Conservation (phyloP, 2,329 filamentous ascomycete genomes). For the Atkinsonella texensis region DNA sequence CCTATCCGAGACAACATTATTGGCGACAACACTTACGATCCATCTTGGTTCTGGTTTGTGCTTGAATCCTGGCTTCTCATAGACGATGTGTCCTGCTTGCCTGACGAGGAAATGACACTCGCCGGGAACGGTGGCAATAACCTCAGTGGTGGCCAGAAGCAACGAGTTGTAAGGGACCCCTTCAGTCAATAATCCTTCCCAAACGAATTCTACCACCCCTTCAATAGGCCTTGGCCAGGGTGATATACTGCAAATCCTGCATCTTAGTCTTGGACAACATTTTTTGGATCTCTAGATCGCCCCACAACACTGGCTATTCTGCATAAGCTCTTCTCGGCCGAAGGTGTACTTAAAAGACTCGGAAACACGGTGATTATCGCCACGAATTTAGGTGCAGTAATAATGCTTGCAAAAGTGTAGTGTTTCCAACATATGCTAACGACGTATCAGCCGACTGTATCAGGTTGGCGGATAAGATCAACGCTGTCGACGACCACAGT, state of each 20-base stretch:
- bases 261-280: constrained; percentile 5
- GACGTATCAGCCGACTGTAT: no score
- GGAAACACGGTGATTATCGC: constrained; percentile 2
- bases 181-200: no score
- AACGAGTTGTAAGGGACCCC: neutral
- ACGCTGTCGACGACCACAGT: neutral
- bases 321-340: neutral
- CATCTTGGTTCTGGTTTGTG: constrained; percentile 3
- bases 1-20: constrained; percentile 9
- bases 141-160: constrained; percentile 24
- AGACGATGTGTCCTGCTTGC: constrained; percentile 33
- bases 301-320: constrained; percentile 1
- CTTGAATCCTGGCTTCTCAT: constrained; percentile 20
- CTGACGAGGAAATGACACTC: constrained; percentile 17
- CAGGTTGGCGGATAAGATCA: neutral
- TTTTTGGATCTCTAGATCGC: constrained; percentile 1
- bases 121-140: constrained; percentile 24
- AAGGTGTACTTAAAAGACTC: neutral
- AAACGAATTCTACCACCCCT: no score
- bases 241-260: constrained; percentile 1
- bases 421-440: no score
- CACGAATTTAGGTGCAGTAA: neutral
- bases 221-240: constrained; percentile 4
- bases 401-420: no score
- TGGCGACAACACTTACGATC: neutral